Conservation (phyloP, 306 rosid genomes). For the Lotus japonicus region DNA sequence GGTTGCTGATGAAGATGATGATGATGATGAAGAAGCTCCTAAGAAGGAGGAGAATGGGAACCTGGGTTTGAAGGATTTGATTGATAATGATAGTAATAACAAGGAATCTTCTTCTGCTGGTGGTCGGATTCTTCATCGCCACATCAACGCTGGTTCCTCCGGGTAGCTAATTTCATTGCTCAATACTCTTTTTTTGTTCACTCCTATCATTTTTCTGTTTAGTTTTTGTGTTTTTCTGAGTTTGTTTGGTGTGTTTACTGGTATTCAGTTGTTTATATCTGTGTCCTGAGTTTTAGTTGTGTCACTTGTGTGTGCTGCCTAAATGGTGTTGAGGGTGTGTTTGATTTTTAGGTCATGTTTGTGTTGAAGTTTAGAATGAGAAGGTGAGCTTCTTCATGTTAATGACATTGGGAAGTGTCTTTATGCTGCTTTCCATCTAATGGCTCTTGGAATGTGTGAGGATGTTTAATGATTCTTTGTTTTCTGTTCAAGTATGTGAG, state of each 20-base stretch:
- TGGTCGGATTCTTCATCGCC: constrained; percentile 83
- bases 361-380: too few relatives aligned
- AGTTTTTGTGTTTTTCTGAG: neutral
- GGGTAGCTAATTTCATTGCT: constrained; percentile 33
- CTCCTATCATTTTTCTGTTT: neutral
- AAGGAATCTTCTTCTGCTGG: constrained; percentile 31
- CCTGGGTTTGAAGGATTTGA: constrained; percentile 73
- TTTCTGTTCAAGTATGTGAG: too few relatives aligned
- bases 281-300: neutral
- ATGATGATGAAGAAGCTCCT: too few relatives aligned
- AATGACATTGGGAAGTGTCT: too few relatives aligned
- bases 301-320: too few relatives aligned
- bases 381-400: too few relatives aligned
- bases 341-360: too few relatives aligned
- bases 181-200: neutral
- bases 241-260: neutral
- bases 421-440: too few relatives aligned
- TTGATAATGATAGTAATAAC: constrained; percentile 25
- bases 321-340: too few relatives aligned
- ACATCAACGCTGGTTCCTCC: constrained; percentile 53
- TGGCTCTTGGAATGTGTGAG: too few relatives aligned
- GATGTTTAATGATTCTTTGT: too few relatives aligned
- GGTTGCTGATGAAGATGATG: neutral
- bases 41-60: constrained; percentile 34
- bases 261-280: neutral